Evolutionary conservation across 768 basidiomycete species (phyloP).

Genomic region (Candolleomyces eurysporus): DNA sequence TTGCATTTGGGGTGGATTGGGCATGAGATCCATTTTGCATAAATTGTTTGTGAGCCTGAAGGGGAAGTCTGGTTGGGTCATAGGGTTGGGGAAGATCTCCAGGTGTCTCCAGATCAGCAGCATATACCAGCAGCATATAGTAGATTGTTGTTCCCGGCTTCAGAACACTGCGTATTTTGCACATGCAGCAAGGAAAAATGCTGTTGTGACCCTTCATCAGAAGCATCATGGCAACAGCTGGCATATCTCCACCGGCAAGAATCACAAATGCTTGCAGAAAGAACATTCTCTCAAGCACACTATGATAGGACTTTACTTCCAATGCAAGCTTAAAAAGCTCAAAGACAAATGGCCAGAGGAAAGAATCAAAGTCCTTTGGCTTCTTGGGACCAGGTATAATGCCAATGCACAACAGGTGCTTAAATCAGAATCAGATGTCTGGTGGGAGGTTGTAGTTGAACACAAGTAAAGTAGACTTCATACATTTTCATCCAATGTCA

Average conservation of each 20-base stretch:
- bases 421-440: conserved; percentile 29
- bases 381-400: conserved; percentile 46
- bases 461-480: no score
- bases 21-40: conserved; percentile 6
- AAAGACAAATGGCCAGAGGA: conserved; percentile 37
- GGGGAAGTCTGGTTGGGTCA: not conserved
- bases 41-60: not conserved
- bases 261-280: conserved; percentile 17
- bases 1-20: conserved; percentile 12
- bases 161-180: conserved; percentile 22
- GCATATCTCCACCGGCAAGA: conserved; percentile 20
- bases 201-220: conserved; percentile 39
- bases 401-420: conserved; percentile 36
- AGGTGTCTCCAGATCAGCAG: not conserved
- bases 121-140: conserved; percentile 24
- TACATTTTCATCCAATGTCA: no score
- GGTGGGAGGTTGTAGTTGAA: conserved; percentile 34
- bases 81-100: not conserved
- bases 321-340: conserved; percentile 32
- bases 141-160: conserved; percentile 10
- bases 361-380: conserved; percentile 41
- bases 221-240: conserved; percentile 20
- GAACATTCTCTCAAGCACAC: conserved; percentile 6
- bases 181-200: conserved; percentile 26
- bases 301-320: conserved; percentile 33